Evolutionary conservation across 345 rosid species (phyloP).

Genomic region (Litchi chinensis): DNA sequence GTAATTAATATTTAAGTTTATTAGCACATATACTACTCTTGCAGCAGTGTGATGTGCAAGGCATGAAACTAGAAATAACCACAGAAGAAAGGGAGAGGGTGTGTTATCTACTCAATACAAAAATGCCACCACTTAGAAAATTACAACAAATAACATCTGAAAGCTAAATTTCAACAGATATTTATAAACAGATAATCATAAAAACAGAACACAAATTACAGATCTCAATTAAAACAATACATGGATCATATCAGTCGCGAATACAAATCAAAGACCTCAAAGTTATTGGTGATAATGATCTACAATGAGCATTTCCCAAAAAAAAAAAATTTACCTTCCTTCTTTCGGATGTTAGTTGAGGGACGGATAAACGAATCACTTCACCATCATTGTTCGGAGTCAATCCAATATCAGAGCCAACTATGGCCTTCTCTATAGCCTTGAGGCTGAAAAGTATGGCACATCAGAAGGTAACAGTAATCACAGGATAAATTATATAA

Average conservation of each 20-base stretch:
- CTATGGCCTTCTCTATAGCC: slow-evolving; percentile 92
- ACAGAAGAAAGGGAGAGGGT: not conserved
- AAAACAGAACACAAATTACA: not conserved
- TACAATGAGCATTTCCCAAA: slow-evolving; percentile 9
- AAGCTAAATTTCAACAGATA: not conserved
- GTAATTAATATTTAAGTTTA: not conserved
- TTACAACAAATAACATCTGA: not conserved
- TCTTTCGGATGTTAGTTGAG: slow-evolving; percentile 88
- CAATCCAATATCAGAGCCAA: slow-evolving; percentile 81
- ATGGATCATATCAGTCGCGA: not conserved
- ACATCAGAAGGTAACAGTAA: slow-evolving; percentile 10
- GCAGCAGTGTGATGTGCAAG: not conserved
- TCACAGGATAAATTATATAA: not conserved
- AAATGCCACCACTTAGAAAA: not conserved
- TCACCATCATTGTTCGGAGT: slow-evolving; percentile 95
- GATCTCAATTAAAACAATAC: not conserved
- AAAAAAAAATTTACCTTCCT: slow-evolving; percentile 67
- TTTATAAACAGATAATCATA: not conserved
- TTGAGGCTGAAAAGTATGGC: slow-evolving; percentile 59
- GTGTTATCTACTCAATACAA: not conserved
- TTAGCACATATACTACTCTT: not conserved
- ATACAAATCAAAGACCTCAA: not conserved
- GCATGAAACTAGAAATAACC: not conserved
- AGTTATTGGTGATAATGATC: not conserved
- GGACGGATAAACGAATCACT: slow-evolving; percentile 75